Evolutionary conservation across 805 yeast genomes (phyloP).

Genomic region (Kodamaea neixiangensis): DNA sequence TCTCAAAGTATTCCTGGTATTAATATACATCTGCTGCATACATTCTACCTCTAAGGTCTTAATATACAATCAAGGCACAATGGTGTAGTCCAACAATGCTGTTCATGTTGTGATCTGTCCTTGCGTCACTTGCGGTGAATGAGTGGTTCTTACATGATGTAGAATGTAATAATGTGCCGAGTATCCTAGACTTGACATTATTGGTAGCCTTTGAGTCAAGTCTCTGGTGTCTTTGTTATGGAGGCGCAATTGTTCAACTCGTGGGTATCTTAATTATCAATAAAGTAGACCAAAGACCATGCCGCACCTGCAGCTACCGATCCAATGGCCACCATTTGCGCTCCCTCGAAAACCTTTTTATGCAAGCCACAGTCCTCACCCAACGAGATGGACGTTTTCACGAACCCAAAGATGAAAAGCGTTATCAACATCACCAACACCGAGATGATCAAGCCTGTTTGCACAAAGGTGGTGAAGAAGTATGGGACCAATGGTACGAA

Average conservation of each 20-base stretch:
- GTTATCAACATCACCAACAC: constrained; percentile 83
- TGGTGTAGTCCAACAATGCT: not conserved
- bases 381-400: constrained; percentile 82
- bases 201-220: no score
- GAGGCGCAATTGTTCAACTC: no score
- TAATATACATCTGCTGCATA: not conserved
- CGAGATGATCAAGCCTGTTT: constrained; percentile 72
- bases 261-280: constrained; percentile 52
- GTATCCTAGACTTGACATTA: not conserved
- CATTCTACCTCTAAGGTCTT: not conserved
- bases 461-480: constrained; percentile 77
- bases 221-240: no score
- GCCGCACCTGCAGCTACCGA: constrained; percentile 98
- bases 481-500: constrained; percentile 89
- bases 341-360: constrained; percentile 72
- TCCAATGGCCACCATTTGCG: constrained; percentile 92
- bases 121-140: not conserved
- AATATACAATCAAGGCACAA: not conserved
- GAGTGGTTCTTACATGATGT: not conserved
- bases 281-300: constrained; percentile 82
- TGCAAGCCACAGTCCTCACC: constrained; percentile 68
- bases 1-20: not conserved
- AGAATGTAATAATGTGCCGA: not conserved
- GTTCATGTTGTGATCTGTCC: not conserved
- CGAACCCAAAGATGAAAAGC: constrained; percentile 80